Percentiles rank a stretch among this genome's conserved stretches.
These are phyloP conservation scores for Capronia epimyces DNA, from an alignment of 2,329 filamentous ascomycete genomes.

Conservation along the genomic window DNA sequence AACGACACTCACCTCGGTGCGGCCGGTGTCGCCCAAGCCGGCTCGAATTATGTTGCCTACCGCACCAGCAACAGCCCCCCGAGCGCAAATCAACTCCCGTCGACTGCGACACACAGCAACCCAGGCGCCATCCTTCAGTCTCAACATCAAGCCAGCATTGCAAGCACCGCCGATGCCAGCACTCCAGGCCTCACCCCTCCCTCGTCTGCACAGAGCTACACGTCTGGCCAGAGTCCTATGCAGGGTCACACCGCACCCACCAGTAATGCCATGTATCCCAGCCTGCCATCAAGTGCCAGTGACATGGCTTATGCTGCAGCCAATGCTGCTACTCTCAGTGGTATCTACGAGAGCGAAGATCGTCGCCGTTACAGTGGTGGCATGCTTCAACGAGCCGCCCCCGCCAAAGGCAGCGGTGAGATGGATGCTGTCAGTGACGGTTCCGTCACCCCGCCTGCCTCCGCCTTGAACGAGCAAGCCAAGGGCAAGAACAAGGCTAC, in stretches of 20 bases:
- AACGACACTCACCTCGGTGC: slow-evolving; percentile 73
- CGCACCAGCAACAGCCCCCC: slow-evolving; percentile 54
- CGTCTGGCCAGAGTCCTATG: slow-evolving; percentile 55
- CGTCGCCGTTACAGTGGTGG: slow-evolving; percentile 58
- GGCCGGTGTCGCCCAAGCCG: slow-evolving; percentile 70
- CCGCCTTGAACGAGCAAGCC: slow-evolving; percentile 19
- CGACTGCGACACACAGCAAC: slow-evolving; percentile 38
- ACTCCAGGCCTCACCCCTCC: slow-evolving; percentile 60
- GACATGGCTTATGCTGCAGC: slow-evolving; percentile 52
- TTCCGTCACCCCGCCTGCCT: slow-evolving; percentile 28
- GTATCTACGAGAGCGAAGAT: slow-evolving; percentile 56
- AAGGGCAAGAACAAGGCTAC: slow-evolving; percentile 24
- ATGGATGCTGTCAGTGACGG: slow-evolving; percentile 35
- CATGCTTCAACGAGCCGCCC: slow-evolving; percentile 52
- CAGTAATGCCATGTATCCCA: slow-evolving; percentile 55
- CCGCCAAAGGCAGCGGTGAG: slow-evolving; percentile 36
- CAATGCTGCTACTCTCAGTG: slow-evolving; percentile 55
- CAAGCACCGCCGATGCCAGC: slow-evolving; percentile 40
- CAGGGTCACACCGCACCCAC: slow-evolving; percentile 31
- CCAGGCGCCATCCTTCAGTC: slow-evolving; percentile 20
- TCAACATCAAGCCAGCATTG: slow-evolving; percentile 31
- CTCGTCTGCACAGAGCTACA: slow-evolving; percentile 58
- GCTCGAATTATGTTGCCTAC: slow-evolving; percentile 59
- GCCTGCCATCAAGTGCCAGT: slow-evolving; percentile 54
- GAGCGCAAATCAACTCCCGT: slow-evolving; percentile 38